phyloP scores from a whole-genome alignment of 371 early-diverging fungal species.

The Apophysomyces elegans region DNA sequence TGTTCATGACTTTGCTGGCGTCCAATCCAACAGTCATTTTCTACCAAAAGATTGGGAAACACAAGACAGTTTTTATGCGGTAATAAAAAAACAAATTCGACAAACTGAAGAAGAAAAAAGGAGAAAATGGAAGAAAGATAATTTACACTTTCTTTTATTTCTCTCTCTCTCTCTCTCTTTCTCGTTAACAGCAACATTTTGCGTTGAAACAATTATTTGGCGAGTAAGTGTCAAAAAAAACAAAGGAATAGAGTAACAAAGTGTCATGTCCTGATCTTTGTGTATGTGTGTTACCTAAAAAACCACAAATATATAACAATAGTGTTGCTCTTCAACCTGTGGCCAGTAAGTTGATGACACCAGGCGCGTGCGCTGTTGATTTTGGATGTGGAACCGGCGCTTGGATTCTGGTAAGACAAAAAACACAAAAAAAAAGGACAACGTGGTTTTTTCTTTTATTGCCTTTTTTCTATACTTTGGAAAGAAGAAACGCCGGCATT shows the following conservation, averaged over 20 bases:
- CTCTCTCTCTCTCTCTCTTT: no score
- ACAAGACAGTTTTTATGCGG: slow-evolving; percentile 20
- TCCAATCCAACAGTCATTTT: slow-evolving; percentile 30
- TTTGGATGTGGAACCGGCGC: slow-evolving; percentile 28
- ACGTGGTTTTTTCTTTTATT: no score
- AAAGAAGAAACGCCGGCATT: no score
- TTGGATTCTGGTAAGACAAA: slow-evolving; percentile 26
- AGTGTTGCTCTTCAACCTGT: slow-evolving; percentile 16
- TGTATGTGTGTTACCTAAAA: background rate
- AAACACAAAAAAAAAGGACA: background rate
- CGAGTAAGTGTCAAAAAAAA: slow-evolving; percentile 15
- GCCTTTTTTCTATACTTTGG: no score
- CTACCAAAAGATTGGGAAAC: slow-evolving; percentile 27
- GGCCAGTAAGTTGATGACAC: slow-evolving; percentile 15
- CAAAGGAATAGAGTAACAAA: no score
- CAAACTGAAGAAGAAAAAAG: no score
- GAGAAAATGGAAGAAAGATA: background rate
- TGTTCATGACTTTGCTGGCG: slow-evolving; percentile 14
- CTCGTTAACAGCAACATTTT: slow-evolving; percentile 25
- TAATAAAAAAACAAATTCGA: slow-evolving; percentile 8
- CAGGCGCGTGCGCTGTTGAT: slow-evolving; percentile 23
- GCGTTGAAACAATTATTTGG: slow-evolving; percentile 25
- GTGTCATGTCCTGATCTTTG: background rate
- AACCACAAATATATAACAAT: background rate
- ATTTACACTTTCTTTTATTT: slow-evolving; percentile 5